Base-by-base conservation (phyloP, 75 land plant genomes). In the Adiantum capillusveneris region DNA sequence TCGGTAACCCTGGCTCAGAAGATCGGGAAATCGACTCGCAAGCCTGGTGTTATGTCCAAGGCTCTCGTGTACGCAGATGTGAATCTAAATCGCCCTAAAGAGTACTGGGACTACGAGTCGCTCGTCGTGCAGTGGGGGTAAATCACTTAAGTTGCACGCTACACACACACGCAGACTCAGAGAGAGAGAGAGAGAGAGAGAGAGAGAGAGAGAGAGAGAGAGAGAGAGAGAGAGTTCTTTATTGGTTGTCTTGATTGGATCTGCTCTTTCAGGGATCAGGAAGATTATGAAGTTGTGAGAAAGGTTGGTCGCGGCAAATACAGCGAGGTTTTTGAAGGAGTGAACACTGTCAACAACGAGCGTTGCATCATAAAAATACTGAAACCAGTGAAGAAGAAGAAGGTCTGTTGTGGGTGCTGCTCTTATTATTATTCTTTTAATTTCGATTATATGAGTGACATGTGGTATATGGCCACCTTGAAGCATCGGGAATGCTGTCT, bases 351-450 rank as follows among this genome's bases (percentile, higher is more conserved):
- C 49, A 75, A 64, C 61, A 72, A 60, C 54, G 79, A 83, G 57
- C 79, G 65, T 7, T 86, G 90, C 75, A 65, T 86, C 29, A 80
- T 86, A 52, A 86, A 86, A 52, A 86, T 86, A 60, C 65, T 86
- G 41, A 83, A 86, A 62, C 87, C 90, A 30, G 87, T 86, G 2
- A 86, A 86, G 77, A 86, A 86, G 44, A 86, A 86, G 71, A 86
- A 86, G 90, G 90, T 81, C 3, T 34, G 37, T 3, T 34, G 9
- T 34, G 37, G 9, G n/a, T n/a, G n/a, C n/a, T n/a, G n/a, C n/a
- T n/a, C n/a, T n/a, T n/a, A n/a, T n/a, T n/a, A n/a, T n/a, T n/a
- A n/a, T n/a, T n/a, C n/a, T n/a, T n/a, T n/a, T n/a, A n/a, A n/a
- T n/a, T n/a, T n/a, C n/a, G n/a, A n/a, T n/a, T n/a, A n/a, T n/a